Evolutionary conservation across 176 grass and related monocot species (phyloP), one percentile per base, ranked within the genome.

Genomic region (Dendrocalamus sinicus): DNA sequence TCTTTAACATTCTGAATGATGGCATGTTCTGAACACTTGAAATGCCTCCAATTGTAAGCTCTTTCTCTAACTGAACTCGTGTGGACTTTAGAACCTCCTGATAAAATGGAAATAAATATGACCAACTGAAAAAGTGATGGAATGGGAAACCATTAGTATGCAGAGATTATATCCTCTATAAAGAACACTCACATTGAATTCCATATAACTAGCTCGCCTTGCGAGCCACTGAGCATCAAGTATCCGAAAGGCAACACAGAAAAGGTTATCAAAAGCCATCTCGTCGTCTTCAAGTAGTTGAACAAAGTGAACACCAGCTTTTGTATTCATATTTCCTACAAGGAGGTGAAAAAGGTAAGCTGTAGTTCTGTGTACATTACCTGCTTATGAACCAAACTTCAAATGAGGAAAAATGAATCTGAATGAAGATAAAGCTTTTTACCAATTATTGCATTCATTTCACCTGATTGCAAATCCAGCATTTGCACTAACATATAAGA

Each of bases 41-140:
- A 65, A 92, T 91, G 66, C 80, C 77, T 63, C 76, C 78, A 10
- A 40, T 79, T 45, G 66, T 70, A 52, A 94, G 83, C 69, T 97
- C 94, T 85, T 90, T 76, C 82, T 94, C 94, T 85, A 97, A 82
- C 67, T 97, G 85, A 74, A 67, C 59, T 64, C 86, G 67, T 55
- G 88, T 92, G 41, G 90, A 87, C 83, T 97, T 97, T 28, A 97
- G 48, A 81, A 97, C 84, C 70, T 94, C 90, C 94, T 97, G 84
- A 85, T 79, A 89, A 80, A 73, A 88, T 67, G 64, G 44, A 66
- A 86, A 76, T 32, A 66, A 26, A 65, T n/a, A 28, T 28, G 12
- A 78, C 61, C 16, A 67, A 83, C 3, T 75, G n/a, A 68, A 75
- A 30, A 75, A 80, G 17, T 75, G 22, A 79, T 64, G 51, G 54